phyloP scores from a whole-genome alignment of 176 grass and related monocot genomes.

The Poa pratensis region DNA sequence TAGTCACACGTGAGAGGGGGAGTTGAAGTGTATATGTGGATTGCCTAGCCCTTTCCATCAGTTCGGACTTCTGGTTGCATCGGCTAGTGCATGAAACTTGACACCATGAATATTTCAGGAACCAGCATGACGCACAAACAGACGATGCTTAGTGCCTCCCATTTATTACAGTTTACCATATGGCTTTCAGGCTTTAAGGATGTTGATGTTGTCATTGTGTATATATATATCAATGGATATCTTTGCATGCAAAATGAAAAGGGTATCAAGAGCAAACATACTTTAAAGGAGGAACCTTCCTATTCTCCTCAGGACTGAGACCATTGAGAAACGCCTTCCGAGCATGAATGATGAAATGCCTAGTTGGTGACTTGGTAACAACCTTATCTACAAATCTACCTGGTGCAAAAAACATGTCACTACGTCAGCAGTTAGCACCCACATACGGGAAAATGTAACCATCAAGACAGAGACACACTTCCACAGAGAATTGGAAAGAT shows the following conservation, averaged over 20 bases:
- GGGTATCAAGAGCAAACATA: constrained; percentile 51
- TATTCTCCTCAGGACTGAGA: constrained; percentile 86
- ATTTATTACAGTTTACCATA: constrained; percentile 13
- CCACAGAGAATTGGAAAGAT: neutral
- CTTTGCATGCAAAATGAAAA: constrained; percentile 20
- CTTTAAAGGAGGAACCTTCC: constrained; percentile 88
- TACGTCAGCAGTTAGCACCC: neutral
- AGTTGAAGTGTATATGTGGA: no score
- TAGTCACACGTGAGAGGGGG: no score
- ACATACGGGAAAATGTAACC: neutral
- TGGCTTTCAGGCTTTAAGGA: constrained; percentile 8
- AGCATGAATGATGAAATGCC: constrained; percentile 95
- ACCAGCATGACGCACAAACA: neutral
- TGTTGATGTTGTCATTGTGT: neutral
- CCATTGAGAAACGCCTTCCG: constrained; percentile 93
- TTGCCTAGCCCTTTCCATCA: no score
- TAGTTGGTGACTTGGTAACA: constrained; percentile 78
- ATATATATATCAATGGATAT: constrained; percentile 1
- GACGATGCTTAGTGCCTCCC: neutral
- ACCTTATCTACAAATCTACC: constrained; percentile 87
- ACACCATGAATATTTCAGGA: no score
- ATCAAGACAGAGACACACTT: constrained; percentile 12
- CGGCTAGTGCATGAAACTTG: no score
- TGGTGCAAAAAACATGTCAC: constrained; percentile 37
- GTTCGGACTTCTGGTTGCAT: no score